phyloP scores from a whole-genome alignment of 495 filamentous ascomycete species.

The Acidiella bohemica region DNA sequence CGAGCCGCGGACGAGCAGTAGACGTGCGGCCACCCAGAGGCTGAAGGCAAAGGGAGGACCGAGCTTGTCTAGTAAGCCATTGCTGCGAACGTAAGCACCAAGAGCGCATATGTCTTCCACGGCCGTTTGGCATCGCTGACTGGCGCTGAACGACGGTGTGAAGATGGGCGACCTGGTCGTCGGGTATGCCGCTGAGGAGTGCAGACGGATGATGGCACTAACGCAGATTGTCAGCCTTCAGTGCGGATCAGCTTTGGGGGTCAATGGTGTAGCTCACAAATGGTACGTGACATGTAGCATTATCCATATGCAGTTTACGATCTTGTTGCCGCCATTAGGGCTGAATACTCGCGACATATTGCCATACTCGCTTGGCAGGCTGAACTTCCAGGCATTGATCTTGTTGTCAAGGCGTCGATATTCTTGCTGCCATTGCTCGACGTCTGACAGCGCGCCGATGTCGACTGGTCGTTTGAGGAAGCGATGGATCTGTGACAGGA shows the following conservation, averaged over 20 bases:
- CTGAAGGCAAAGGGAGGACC: conserved; percentile 83
- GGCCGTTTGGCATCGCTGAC: conserved; percentile 64
- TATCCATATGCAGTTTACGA: conserved; percentile 67
- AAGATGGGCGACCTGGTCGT: conserved; percentile 76
- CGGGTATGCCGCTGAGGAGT: conserved; percentile 86
- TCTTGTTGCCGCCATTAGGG: conserved; percentile 45
- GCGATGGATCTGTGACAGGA: conserved; percentile 69
- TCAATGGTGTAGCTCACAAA: conserved; percentile 35
- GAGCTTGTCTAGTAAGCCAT: conserved; percentile 61
- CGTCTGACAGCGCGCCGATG: conserved; percentile 67
- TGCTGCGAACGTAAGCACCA: conserved; percentile 56
- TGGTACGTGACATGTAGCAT: conserved; percentile 77
- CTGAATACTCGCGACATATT: conserved; percentile 64
- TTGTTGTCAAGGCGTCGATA: conserved; percentile 72
- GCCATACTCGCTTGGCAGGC: conserved; percentile 65
- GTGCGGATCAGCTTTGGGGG: background rate
- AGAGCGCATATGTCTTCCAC: conserved; percentile 73
- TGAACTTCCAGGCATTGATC: conserved; percentile 69
- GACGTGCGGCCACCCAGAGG: conserved; percentile 78
- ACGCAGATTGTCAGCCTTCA: conserved; percentile 22
- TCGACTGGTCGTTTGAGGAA: conserved; percentile 82
- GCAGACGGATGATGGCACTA: conserved; percentile 73
- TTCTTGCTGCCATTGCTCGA: conserved; percentile 75
- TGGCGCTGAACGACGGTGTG: conserved; percentile 68
- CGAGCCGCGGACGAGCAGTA: conserved; percentile 74